Percentiles rank a stretch among this genome's conserved stretches.
Conservation (phyloP, 2,329 filamentous ascomycete species). For the Colletotrichum tanaceti region DNA sequence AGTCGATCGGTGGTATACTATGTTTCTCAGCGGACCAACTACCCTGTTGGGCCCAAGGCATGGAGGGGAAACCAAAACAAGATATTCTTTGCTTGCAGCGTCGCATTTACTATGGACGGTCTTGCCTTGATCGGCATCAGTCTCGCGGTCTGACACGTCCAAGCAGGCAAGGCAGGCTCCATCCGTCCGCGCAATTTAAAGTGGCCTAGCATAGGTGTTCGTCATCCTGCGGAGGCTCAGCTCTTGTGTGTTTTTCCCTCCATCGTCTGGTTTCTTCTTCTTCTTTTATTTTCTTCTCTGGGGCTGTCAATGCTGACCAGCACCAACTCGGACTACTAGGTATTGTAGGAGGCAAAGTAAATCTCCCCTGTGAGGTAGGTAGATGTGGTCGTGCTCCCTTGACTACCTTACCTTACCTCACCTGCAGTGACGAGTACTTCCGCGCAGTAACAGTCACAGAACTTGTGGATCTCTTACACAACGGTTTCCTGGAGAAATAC, state of each 20-base stretch:
- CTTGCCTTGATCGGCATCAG: slow-evolving; percentile 31
- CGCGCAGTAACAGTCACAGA: too few relatives aligned
- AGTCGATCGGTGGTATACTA: slow-evolving; percentile 14
- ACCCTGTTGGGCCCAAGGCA: too few relatives aligned
- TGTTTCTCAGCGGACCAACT: slow-evolving; percentile 22
- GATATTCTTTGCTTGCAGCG: background rate
- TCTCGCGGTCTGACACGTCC: slow-evolving; percentile 29
- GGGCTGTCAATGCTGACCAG: too few relatives aligned
- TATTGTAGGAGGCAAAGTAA: too few relatives aligned
- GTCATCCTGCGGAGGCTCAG: slow-evolving; percentile 40
- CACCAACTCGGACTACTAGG: too few relatives aligned
- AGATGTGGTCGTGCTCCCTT: too few relatives aligned
- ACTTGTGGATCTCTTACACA: too few relatives aligned
- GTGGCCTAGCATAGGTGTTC: slow-evolving; percentile 35
- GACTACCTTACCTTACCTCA: too few relatives aligned
- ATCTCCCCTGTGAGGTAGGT: too few relatives aligned
- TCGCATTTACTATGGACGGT: slow-evolving; percentile 19
- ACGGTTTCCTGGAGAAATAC: too few relatives aligned
- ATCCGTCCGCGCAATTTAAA: slow-evolving; percentile 34
- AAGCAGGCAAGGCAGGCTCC: slow-evolving; percentile 27
- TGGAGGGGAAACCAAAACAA: slow-evolving; percentile 1
- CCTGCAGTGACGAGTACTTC: too few relatives aligned
- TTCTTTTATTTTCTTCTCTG: too few relatives aligned
- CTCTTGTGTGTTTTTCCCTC: slow-evolving; percentile 16
- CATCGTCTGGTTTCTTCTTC: background rate